Base-by-base conservation (phyloP, 306 rosid species). In the Vachellia collinsii region DNA sequence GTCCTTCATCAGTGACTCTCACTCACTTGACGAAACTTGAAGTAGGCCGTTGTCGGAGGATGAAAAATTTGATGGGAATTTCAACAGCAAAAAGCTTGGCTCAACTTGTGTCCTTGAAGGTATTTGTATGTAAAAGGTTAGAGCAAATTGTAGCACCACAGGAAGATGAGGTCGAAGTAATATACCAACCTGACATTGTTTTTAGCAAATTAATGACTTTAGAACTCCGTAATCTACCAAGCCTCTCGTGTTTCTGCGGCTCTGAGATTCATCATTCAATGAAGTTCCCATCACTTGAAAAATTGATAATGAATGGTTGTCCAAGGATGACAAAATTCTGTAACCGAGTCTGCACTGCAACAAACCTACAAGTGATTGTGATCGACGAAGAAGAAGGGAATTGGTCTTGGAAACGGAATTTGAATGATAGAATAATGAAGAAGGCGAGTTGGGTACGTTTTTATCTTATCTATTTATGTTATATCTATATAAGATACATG, bases 41-140 rank as follows among this genome's bases (percentile, higher is more conserved):
- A 37, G 38, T 81, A 11, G 0, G 0, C 0, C 0, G 0, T 1
- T 81, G 85, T 69, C 0, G 0, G 0, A 41, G 1, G 5, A 37
- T 46, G 37, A 1, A 0, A 0, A 54, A 44, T 16, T 16, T 81
- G 59, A 34, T 69, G 77, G 43, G 65, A 69, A 29, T 20, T 42
- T 81, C 85, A 0, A 76, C 66, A 0, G 80, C 80, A 12, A 46
- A 76, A 59, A 75, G 81, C 51, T 58, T 81, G 77, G 77, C 46
- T 67, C 80, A 76, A 69, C 85, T 81, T 3, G 56, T 1, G 1
- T 42, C 77, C 0, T 11, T 81, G 77, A 69, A 46, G 76, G 39
- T 81, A 3, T 22, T 0, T 0, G 0, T 3, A 0, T 81, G 85
- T 59, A 0, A 0, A 7, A 16, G 0, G 0, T 7, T 81, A 13